These are phyloP conservation scores for Fraxinus dipetala DNA, from an alignment of 305 asterid genomes.

Conservation along the genomic window DNA sequence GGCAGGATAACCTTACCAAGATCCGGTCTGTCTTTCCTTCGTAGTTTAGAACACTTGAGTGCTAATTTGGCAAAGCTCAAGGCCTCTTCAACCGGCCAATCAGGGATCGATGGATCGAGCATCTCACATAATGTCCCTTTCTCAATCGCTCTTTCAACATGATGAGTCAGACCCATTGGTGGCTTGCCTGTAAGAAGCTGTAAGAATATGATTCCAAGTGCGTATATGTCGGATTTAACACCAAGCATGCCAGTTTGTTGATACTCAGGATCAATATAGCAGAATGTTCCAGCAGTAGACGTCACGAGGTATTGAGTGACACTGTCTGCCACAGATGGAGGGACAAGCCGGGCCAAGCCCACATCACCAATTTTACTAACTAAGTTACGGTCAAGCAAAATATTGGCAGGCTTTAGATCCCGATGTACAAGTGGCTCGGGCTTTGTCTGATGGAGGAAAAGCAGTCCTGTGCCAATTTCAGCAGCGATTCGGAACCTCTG, in stretches of 20 bases:
- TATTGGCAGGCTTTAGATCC: slow-evolving; percentile 46
- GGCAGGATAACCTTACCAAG: slow-evolving; percentile 40
- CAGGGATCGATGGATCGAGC: slow-evolving; percentile 34
- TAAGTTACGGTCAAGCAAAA: slow-evolving; percentile 40
- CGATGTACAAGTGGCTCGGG: slow-evolving; percentile 58
- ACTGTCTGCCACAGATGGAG: slow-evolving; percentile 42
- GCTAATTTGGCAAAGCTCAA: slow-evolving; percentile 35
- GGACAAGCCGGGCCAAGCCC: slow-evolving; percentile 53
- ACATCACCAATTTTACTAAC: slow-evolving; percentile 50
- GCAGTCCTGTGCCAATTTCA: slow-evolving; percentile 40
- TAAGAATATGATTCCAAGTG: slow-evolving; percentile 44
- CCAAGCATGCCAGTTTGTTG: slow-evolving; percentile 55
- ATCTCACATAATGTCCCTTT: slow-evolving; percentile 33
- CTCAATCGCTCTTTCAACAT: slow-evolving; percentile 40
- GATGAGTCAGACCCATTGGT: slow-evolving; percentile 47
- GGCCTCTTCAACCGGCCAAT: slow-evolving; percentile 48
- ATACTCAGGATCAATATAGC: slow-evolving; percentile 54
- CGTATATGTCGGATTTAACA: slow-evolving; percentile 44
- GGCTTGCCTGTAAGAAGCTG: slow-evolving; percentile 43
- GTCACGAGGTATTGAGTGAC: slow-evolving; percentile 52
- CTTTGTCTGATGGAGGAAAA: slow-evolving; percentile 49
- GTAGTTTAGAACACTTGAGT: slow-evolving; percentile 35
- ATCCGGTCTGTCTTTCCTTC: slow-evolving; percentile 51
- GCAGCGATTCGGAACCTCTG: slow-evolving; percentile 42
- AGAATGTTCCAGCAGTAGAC: slow-evolving; percentile 50